phyloP scores from a whole-genome alignment of 163 green algal species.

The Scenedesmus sp. region DNA sequence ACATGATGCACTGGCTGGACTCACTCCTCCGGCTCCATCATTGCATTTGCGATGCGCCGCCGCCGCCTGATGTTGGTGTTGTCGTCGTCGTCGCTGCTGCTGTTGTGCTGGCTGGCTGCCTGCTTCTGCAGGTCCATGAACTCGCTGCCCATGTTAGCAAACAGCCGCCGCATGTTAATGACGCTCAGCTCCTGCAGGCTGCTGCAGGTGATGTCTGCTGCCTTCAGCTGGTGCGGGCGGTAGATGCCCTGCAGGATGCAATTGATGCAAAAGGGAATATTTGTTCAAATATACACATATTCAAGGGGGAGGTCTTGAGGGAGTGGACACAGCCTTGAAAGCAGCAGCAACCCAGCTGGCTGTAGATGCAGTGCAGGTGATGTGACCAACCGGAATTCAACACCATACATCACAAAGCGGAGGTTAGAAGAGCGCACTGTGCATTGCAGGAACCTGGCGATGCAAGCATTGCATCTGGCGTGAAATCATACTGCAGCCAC shows the following conservation, averaged over 20 bases:
- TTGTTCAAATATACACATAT: neutral
- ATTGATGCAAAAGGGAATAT: neutral
- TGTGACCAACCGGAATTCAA: too few species aligned
- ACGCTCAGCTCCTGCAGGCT: slow-evolving; percentile 85
- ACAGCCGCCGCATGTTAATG: slow-evolving; percentile 91
- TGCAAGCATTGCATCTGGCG: too few species aligned
- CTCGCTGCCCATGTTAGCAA: slow-evolving; percentile 72
- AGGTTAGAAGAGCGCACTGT: too few species aligned
- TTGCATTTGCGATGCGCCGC: slow-evolving; percentile 24
- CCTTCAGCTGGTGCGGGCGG: slow-evolving; percentile 77
- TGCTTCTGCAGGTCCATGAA: slow-evolving; percentile 58
- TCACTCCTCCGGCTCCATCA: neutral
- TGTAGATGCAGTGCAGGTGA: too few species aligned
- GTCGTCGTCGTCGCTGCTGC: slow-evolving; percentile 13
- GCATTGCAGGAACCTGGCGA: too few species aligned
- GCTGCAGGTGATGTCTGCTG: slow-evolving; percentile 87
- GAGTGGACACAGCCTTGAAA: too few species aligned
- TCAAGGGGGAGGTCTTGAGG: too few species aligned
- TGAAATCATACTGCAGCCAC: too few species aligned
- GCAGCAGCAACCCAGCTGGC: too few species aligned
- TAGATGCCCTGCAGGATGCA: slow-evolving; percentile 53
- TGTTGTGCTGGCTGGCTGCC: neutral
- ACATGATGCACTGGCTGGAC: neutral
- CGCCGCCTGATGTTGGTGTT: neutral
- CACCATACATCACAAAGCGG: too few species aligned